These are phyloP conservation scores for Endoconidiophora laricicola DNA, from an alignment of 2,329 filamentous ascomycete species.

Conservation along the genomic window DNA sequence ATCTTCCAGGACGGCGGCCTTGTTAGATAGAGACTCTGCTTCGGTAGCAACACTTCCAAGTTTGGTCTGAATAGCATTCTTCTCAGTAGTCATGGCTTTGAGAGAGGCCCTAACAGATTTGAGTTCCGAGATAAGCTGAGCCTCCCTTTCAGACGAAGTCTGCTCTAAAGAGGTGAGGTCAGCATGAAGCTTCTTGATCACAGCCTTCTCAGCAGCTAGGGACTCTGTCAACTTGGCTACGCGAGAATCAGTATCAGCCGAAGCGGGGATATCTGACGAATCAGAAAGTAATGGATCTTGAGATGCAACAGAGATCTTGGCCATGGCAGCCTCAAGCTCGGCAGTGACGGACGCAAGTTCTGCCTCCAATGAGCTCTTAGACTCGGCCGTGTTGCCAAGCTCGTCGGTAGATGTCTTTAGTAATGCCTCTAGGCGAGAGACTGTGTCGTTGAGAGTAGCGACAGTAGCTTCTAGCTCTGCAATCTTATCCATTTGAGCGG, in stretches of 20 bases:
- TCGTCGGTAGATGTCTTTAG: background rate
- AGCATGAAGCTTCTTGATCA: conserved; percentile 6
- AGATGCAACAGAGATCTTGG: conserved; percentile 1
- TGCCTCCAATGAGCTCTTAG: conserved; percentile 1
- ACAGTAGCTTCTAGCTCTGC: conserved; percentile 4
- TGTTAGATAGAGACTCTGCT: conserved; percentile 3
- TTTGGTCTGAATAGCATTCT: conserved; percentile 1
- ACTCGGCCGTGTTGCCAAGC: background rate
- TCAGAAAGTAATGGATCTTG: background rate
- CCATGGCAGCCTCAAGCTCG: conserved; percentile 1
- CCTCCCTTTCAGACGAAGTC: conserved; percentile 3
- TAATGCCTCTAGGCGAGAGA: conserved; percentile 1
- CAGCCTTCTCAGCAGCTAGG: conserved; percentile 2
- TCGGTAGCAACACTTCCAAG: conserved; percentile 2
- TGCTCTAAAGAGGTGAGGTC: conserved; percentile 1
- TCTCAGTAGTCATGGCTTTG: conserved; percentile 1
- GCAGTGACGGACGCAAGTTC: conserved; percentile 3
- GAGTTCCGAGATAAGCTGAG: conserved; percentile 1
- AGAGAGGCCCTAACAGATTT: background rate
- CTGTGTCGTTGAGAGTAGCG: background rate
- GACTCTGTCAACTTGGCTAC: conserved; percentile 2
- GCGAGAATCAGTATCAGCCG: conserved; percentile 1
- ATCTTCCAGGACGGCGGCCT: conserved; percentile 5
- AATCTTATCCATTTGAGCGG: conserved; percentile 7
- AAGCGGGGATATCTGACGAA: background rate